A percentile compares a stretch with the other conserved stretches of the same genome.
Evolutionary conservation across 306 rosid genomes (phyloP).

Genomic region (Vachellia pachyceras): DNA sequence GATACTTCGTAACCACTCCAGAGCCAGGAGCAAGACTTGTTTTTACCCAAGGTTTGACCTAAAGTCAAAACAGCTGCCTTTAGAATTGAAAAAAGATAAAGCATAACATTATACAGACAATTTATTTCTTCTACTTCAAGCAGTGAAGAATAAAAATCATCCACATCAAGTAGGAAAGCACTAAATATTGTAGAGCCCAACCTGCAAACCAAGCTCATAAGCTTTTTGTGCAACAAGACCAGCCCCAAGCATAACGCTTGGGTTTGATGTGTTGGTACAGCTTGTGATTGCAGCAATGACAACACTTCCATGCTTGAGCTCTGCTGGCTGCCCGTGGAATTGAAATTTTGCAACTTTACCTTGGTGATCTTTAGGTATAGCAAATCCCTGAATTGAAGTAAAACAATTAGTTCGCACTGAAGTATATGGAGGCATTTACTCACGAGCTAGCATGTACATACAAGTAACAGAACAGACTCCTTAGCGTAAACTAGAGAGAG

Average conservation of each 20-base stretch:
- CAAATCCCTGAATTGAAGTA: constrained; percentile 73
- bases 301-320: constrained; percentile 90
- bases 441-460: not conserved
- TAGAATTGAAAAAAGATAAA: constrained; percentile 8
- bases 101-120: constrained; percentile 23
- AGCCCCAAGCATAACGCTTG: constrained; percentile 99
- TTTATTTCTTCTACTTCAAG: constrained; percentile 8
- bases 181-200: constrained; percentile 40
- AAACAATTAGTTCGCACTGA: constrained; percentile 3
- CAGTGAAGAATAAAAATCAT: constrained; percentile 7
- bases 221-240: constrained; percentile 96
- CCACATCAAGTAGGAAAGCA: constrained; percentile 17
- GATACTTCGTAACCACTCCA: constrained; percentile 93
- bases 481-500: not conserved
- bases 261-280: constrained; percentile 98
- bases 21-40: constrained; percentile 99
- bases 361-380: constrained; percentile 84
- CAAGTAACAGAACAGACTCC: not conserved
- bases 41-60: constrained; percentile 99
- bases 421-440: not conserved
- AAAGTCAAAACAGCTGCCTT: constrained; percentile 21
- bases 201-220: constrained; percentile 85
- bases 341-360: constrained; percentile 82
- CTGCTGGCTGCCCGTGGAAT: constrained; percentile 89
- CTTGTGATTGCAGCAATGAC: constrained; percentile 99